phyloP scores from a whole-genome alignment of 2,329 filamentous ascomycete genomes.

The Colletotrichum cereale region DNA sequence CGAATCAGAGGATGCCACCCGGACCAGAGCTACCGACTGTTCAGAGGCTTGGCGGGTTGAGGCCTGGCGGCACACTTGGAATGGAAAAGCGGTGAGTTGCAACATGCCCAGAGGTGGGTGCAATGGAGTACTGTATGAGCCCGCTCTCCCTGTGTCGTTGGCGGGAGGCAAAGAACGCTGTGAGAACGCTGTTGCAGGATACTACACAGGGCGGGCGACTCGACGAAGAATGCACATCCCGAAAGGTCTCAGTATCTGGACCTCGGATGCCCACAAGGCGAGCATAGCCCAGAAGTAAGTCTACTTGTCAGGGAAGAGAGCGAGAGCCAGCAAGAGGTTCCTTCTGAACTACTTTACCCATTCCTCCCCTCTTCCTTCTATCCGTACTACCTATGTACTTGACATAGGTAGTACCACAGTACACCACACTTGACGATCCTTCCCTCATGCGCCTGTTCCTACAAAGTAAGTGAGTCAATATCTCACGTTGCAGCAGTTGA shows the following conservation, averaged over 20 bases:
- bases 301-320: not conserved
- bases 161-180: not conserved
- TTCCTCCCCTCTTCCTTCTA: not conserved
- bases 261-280: not conserved
- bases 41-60: not conserved
- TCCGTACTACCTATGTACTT: not conserved
- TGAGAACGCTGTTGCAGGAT: not conserved
- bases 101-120: not conserved
- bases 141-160: not conserved
- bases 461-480: no score
- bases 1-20: not conserved
- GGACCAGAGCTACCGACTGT: not conserved
- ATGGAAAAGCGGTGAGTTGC: slow-evolving; percentile 13
- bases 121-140: not conserved
- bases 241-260: not conserved
- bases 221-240: not conserved
- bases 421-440: no score
- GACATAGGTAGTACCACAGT: no score
- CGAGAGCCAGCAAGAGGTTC: not conserved
- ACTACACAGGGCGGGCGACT: not conserved
- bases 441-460: not conserved
- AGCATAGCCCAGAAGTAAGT: not conserved
- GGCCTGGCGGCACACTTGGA: not conserved
- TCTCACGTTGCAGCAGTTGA: not conserved
- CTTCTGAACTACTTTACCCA: not conserved